Base-by-base conservation (phyloP, 257 asterid genomes). In the Galeopsis tetrahit region DNA sequence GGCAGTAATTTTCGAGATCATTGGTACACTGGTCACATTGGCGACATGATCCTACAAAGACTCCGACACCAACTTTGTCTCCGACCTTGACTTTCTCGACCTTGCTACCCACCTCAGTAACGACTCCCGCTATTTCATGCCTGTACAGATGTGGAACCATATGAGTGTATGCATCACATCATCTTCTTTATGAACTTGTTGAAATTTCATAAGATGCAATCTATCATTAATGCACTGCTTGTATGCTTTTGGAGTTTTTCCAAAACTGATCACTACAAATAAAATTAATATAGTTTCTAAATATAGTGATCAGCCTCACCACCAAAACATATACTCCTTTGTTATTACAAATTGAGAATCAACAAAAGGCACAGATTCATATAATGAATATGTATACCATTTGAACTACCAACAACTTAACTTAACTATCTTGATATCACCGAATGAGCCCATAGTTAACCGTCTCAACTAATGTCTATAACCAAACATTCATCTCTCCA, bases 1-100 rank as follows among this genome's bases (percentile, higher is more conserved):
- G 34, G 8, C 91, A 86, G 69, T 81, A 83, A 14, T 83, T 84
- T 71, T 86, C 87, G 5, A 81, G 90, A 72, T 83, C 70, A 13
- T 53, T 66, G 9, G 49, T n/a, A 33, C 91, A 86, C 42, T 70
- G 62, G 1, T 70, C 76, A 36, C 87, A 86, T 28, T 74, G 49
- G 33, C 70, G 77, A 57, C 91, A 86, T 1, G 88, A 83, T 13
- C 85, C 88, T 2, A 81, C 77, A 43, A 83, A 53, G 75, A 82
- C 76, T 34, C 87, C 88, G 5, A 86, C 84, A 5, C 88, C 88
- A 32, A 55, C 85, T 56, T 77, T 83, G 71, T 86, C 85, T 1
- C 88, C 84, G 1, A 71, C 61, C 34, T 78, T 83, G 59, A 81
- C 78, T 35, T 79, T 86, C 35, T 76, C 44, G 21, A 81, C 86